A percentile compares a stretch with the other conserved stretches of the same genome.
Conservation (phyloP, 305 asterid species). For the Fraxinus paxiana region DNA sequence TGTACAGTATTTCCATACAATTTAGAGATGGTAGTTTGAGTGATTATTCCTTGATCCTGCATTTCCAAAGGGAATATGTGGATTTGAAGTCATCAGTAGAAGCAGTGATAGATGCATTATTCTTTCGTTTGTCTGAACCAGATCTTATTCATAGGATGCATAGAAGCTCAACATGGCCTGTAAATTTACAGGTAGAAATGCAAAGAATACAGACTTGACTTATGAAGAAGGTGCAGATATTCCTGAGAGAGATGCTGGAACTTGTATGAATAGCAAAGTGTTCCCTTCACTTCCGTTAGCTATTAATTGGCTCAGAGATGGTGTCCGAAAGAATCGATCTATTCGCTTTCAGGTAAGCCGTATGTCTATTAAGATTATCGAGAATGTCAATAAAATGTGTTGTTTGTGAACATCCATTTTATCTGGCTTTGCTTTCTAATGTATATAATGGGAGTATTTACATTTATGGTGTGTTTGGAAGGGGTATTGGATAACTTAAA, state of each 20-base stretch:
- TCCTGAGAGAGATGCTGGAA: slow-evolving; percentile 39
- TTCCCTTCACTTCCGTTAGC: slow-evolving; percentile 83
- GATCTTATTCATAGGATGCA: not conserved
- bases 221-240: slow-evolving; percentile 45
- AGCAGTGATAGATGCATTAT: not conserved
- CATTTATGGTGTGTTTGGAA: not conserved
- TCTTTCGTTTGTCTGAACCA: not conserved
- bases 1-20: not conserved
- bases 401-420: slow-evolving; percentile 5
- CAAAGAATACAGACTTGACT: slow-evolving; percentile 41
- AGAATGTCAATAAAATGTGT: not conserved
- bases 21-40: slow-evolving; percentile 9
- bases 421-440: not conserved
- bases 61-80: not conserved
- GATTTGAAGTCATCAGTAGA: not conserved
- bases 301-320: slow-evolving; percentile 83
- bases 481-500: not conserved
- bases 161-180: not conserved
- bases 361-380: not conserved
- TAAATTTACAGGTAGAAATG: slow-evolving; percentile 51
- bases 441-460: not conserved
- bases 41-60: slow-evolving; percentile 4
- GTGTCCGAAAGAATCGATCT: slow-evolving; percentile 51
- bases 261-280: slow-evolving; percentile 62
- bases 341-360: slow-evolving; percentile 64